Base-by-base conservation (phyloP, 176 grass and related monocot genomes). In the Carex parvula region DNA sequence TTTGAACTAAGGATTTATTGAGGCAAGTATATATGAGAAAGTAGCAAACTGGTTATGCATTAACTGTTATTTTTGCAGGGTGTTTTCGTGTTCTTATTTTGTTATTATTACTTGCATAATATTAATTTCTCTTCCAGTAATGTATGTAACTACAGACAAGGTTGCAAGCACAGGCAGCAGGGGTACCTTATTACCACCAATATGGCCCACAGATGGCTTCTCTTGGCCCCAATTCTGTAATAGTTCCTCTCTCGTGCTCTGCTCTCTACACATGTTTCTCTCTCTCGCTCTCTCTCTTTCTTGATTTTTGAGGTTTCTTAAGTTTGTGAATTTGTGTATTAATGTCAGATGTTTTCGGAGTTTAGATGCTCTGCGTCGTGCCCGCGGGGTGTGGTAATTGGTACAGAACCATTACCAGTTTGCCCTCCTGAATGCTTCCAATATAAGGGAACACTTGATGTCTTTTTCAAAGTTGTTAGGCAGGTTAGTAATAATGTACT, bases 401-500 rank as follows among this genome's bases (percentile, higher is more conserved):
- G 95, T 78, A 91, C 87, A 11, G 92, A 98, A 59, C 87, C 88
- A 14, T 83, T 83, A 48, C 80, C 61, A 81, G 77, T 93, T 88
- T 95, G 89, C 59, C 92, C 95, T 35, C 88, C 82, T 62, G 95
- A 98, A 88, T 93, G 92, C 83, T 98, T 98, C 81, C 84, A 93
- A 73, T 98, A 98, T 72, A 98, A 95, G 77, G 92, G 92, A 83
- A 98, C 95, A 58, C 70, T 98, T 26, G 92, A 98, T 76, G 89
- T 98, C 85, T 95, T 98, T 60, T 89, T 90, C 71, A 98, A 98
- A 90, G 91, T 98, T 64, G 88, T 93, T 59, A 93, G 96, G 87
- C 91, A 98, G 86, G 95, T 98, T 66, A 70, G 14, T 37, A 64
- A 20, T 66, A 64, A 20, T 66, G 0, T 24, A 26, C 17, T 75